Percentiles rank a stretch among this genome's conserved stretches.
Conservation (phyloP, 2,329 filamentous ascomycete species). For the Cadophora luteo-olivacea region DNA sequence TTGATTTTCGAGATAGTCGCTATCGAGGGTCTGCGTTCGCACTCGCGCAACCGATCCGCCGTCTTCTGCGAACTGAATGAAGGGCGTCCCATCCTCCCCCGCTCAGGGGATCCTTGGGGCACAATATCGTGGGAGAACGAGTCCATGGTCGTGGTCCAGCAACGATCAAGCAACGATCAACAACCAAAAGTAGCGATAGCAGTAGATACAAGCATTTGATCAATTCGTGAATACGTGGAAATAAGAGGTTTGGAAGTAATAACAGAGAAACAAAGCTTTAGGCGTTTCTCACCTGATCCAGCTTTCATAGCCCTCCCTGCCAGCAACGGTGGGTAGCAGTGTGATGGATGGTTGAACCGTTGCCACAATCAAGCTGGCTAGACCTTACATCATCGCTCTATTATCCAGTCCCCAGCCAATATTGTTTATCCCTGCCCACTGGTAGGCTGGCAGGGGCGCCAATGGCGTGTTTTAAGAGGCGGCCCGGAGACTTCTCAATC, state of each 20-base stretch:
- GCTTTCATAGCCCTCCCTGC: background rate
- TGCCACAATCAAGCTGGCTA: slow-evolving; percentile 18
- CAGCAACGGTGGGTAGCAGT: background rate
- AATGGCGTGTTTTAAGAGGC: slow-evolving; percentile 22
- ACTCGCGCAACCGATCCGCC: slow-evolving; percentile 36
- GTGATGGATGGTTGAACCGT: background rate
- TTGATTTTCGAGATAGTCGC: slow-evolving; percentile 27
- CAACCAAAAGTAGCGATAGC: background rate
- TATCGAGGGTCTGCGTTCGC: slow-evolving; percentile 27
- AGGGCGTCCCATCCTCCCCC: slow-evolving; percentile 31
- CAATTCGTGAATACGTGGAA: background rate
- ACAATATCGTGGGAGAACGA: slow-evolving; percentile 17
- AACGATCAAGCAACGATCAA: background rate
- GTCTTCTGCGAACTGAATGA: slow-evolving; percentile 37
- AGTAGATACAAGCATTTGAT: background rate
- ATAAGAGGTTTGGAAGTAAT: background rate
- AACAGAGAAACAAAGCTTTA: background rate
- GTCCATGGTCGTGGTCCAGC: background rate
- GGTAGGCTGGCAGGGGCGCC: slow-evolving; percentile 2
- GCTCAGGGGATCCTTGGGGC: slow-evolving; percentile 14
- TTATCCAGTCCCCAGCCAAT: background rate
- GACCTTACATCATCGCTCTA: slow-evolving; percentile 20
- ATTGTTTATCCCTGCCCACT: background rate
- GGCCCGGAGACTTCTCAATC: slow-evolving; percentile 21
- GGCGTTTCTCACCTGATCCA: background rate